Conservation (phyloP, 2,329 filamentous ascomycete genomes). For the Fusarium longipes region DNA sequence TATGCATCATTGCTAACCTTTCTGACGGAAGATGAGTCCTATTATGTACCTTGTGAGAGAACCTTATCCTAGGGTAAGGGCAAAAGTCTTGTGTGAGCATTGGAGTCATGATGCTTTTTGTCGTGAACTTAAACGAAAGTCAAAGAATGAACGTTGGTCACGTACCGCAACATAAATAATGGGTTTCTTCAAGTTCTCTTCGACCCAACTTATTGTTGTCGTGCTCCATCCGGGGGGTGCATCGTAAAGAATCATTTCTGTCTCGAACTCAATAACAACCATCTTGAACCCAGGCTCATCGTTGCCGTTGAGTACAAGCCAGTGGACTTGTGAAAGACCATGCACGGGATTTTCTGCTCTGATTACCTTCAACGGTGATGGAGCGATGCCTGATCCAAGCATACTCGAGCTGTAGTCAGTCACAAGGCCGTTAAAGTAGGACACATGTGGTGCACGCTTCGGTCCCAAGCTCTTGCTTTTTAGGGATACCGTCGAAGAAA, state of each 20-base stretch:
- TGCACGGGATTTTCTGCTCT: neutral
- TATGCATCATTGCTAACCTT: no score
- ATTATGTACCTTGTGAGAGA: no score
- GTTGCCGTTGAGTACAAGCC: slow-evolving; percentile 18
- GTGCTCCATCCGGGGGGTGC: slow-evolving; percentile 11
- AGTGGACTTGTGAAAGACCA: slow-evolving; percentile 6
- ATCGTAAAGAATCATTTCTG: slow-evolving; percentile 26
- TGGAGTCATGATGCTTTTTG: no score
- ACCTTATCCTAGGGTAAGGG: no score
- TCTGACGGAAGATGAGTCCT: no score
- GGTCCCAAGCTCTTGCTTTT: neutral
- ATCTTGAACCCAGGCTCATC: slow-evolving; percentile 23
- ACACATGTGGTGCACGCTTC: neutral
- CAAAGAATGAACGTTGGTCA: no score
- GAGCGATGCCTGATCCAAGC: slow-evolving; percentile 4
- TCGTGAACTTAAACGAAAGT: no score
- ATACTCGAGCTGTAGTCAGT: slow-evolving; percentile 31
- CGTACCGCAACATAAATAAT: slow-evolving; percentile 22
- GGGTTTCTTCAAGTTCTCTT: slow-evolving; percentile 12
- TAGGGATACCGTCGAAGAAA: neutral
- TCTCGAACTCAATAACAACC: slow-evolving; percentile 33
- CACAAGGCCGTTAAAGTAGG: slow-evolving; percentile 4
- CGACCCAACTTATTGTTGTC: slow-evolving; percentile 23
- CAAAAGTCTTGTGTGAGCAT: no score
- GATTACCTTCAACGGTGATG: neutral